Evolutionary conservation across 306 rosid genomes (phyloP).

Genomic region (Prunus persica): Prunus_persica_NCBIv2 NC_034011.1:27067001-27067500

Average conservation of each 20-base stretch:
- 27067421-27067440: slow-evolving; percentile 76
- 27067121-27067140: slow-evolving; percentile 52
- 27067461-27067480: slow-evolving; percentile 63
- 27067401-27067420: slow-evolving; percentile 66
- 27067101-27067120: slow-evolving; percentile 50
- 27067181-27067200: slow-evolving; percentile 56
- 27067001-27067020: neutral
- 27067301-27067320: slow-evolving; percentile 60
- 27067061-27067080: slow-evolving; percentile 75
- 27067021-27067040: slow-evolving; percentile 56
- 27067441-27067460: slow-evolving; percentile 59
- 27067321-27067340: slow-evolving; percentile 52
- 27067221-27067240: slow-evolving; percentile 85
- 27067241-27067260: slow-evolving; percentile 63
- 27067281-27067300: slow-evolving; percentile 57
- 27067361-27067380: slow-evolving; percentile 69
- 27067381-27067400: slow-evolving; percentile 76
- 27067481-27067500: slow-evolving; percentile 72
- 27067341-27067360: slow-evolving; percentile 54
- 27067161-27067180: slow-evolving; percentile 66
- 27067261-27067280: slow-evolving; percentile 82
- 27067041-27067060: slow-evolving; percentile 65
- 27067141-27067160: slow-evolving; percentile 80
- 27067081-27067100: slow-evolving; percentile 74
- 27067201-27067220: slow-evolving; percentile 70